A percentile compares a stretch with the other conserved stretches of the same genome.
phyloP scores from a whole-genome alignment of 2,329 filamentous ascomycete species.

The Penicillium sp. region DNA sequence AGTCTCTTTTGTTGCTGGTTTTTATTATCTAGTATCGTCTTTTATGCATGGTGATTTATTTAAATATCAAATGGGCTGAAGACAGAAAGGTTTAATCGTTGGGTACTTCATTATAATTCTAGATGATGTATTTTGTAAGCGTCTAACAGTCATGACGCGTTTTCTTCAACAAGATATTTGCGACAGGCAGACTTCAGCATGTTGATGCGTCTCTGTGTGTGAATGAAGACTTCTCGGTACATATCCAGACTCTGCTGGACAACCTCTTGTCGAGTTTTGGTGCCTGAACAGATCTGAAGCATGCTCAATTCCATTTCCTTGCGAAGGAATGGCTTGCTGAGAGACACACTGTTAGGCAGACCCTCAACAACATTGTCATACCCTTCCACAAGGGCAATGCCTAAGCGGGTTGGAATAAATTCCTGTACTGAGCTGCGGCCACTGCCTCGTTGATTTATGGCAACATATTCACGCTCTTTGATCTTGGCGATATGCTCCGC shows the following conservation, averaged over 20 bases:
- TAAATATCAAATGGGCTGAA: neutral
- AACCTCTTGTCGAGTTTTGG: conserved; percentile 69
- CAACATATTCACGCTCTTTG: conserved; percentile 82
- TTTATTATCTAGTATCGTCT: no score
- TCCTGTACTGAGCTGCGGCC: conserved; percentile 63
- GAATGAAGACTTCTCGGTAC: conserved; percentile 81
- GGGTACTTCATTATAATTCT: neutral
- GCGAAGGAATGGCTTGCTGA: conserved; percentile 91
- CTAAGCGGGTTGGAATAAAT: conserved; percentile 88
- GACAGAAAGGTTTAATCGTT: neutral
- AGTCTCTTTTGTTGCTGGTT: no score
- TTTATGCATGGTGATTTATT: neutral
- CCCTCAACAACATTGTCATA: conserved; percentile 94
- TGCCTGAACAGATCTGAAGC: conserved; percentile 93
- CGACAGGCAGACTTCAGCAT: conserved; percentile 59
- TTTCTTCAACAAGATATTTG: conserved; percentile 52
- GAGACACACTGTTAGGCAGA: conserved; percentile 60
- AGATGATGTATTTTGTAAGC: neutral
- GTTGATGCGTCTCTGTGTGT: conserved; percentile 73
- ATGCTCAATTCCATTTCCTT: conserved; percentile 98
- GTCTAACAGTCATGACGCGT: conserved; percentile 16
- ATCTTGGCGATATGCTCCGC: conserved; percentile 97
- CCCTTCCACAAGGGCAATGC: conserved; percentile 86
- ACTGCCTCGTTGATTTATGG: conserved; percentile 56
- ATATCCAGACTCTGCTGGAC: conserved; percentile 79